A percentile compares a stretch with the other conserved stretches of the same genome.
Conservation (phyloP, 1,284 basidiomycete genomes). For the Leccinum fallax region DNA sequence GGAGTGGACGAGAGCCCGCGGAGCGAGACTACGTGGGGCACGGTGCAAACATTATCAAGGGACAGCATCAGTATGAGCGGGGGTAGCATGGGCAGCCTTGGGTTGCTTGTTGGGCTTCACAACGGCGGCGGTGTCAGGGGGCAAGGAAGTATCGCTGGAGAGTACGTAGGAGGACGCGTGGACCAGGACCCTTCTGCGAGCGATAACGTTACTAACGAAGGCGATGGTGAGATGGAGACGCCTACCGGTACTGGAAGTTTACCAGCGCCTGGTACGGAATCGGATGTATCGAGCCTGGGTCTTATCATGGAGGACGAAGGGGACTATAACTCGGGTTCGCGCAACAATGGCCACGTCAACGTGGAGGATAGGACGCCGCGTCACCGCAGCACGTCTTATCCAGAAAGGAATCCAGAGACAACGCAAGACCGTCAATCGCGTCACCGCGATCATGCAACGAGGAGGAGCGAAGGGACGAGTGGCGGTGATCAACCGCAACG, state of each 20-base stretch:
- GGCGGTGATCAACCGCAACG: slow-evolving; percentile 7
- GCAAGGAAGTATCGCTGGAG: slow-evolving; percentile 22
- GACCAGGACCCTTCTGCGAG: slow-evolving; percentile 2
- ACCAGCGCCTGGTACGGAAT: slow-evolving; percentile 12
- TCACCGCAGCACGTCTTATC: slow-evolving; percentile 24
- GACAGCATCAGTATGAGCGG: slow-evolving; percentile 19
- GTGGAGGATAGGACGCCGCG: slow-evolving; percentile 16
- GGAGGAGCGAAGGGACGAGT: slow-evolving; percentile 24
- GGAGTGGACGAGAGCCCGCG: slow-evolving; percentile 31
- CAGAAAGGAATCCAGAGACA: slow-evolving; percentile 15
- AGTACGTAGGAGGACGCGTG: slow-evolving; percentile 18
- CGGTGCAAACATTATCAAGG: slow-evolving; percentile 28
- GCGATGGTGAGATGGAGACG: slow-evolving; percentile 19
- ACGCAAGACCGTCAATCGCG: slow-evolving; percentile 21
- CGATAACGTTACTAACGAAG: slow-evolving; percentile 16
- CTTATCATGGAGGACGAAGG: slow-evolving; percentile 37
- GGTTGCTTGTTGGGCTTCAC: slow-evolving; percentile 33
- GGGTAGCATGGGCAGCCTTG: slow-evolving; percentile 32
- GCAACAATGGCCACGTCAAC: slow-evolving; percentile 5
- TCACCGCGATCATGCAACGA: slow-evolving; percentile 11
- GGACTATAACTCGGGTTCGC: slow-evolving; percentile 15
- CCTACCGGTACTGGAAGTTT: slow-evolving; percentile 24
- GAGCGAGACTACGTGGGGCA: slow-evolving; percentile 38
- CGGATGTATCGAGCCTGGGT: slow-evolving; percentile 29
- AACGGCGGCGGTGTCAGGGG: slow-evolving; percentile 32